Evolutionary conservation across 805 yeast species (phyloP).

Genomic region (Wickerhamomyces alni): DNA sequence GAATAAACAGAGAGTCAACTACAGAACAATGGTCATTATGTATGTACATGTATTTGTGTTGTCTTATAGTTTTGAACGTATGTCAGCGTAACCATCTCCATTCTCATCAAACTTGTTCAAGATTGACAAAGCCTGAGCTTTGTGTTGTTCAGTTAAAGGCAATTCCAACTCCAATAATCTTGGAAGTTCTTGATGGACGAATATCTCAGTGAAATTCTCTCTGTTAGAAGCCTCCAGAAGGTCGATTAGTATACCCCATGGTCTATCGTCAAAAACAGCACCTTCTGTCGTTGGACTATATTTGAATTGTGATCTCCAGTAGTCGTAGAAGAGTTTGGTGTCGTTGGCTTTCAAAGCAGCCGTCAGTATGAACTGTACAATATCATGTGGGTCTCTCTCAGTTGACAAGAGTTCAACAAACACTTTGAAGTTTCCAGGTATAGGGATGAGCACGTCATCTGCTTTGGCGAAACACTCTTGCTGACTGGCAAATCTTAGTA

Average conservation of each 20-base stretch:
- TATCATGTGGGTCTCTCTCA: conserved; percentile 1
- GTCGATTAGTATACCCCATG: conserved; percentile 15
- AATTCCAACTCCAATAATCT: conserved; percentile 6
- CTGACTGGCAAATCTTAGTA: conserved; percentile 18
- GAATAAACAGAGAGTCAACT: too few species aligned
- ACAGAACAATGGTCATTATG: not conserved
- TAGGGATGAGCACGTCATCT: conserved; percentile 8
- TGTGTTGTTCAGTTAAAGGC: conserved; percentile 1
- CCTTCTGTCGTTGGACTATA: not conserved
- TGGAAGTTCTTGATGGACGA: conserved; percentile 10
- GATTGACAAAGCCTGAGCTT: conserved; percentile 1
- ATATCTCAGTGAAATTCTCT: conserved; percentile 11
- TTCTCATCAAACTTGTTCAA: conserved; percentile 12
- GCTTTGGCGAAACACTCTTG: conserved; percentile 11
- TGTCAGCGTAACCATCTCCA: conserved; percentile 8
- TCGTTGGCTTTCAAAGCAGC: conserved; percentile 16
- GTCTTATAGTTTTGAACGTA: conserved; percentile 5
- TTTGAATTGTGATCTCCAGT: conserved; percentile 12
- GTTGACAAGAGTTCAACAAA: conserved; percentile 10
- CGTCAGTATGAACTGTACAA: conserved; percentile 14
- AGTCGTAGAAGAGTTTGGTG: conserved; percentile 11
- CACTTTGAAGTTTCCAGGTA: conserved; percentile 8
- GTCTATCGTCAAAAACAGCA: conserved; percentile 14
- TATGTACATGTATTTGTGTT: conserved; percentile 4
- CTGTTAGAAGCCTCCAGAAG: conserved; percentile 9